A percentile compares a stretch with the other conserved stretches of the same genome.
These are phyloP conservation scores for Chaetomiaceae sp. DNA, from an alignment of 2,329 filamentous ascomycete species.

Conservation along the genomic window DNA sequence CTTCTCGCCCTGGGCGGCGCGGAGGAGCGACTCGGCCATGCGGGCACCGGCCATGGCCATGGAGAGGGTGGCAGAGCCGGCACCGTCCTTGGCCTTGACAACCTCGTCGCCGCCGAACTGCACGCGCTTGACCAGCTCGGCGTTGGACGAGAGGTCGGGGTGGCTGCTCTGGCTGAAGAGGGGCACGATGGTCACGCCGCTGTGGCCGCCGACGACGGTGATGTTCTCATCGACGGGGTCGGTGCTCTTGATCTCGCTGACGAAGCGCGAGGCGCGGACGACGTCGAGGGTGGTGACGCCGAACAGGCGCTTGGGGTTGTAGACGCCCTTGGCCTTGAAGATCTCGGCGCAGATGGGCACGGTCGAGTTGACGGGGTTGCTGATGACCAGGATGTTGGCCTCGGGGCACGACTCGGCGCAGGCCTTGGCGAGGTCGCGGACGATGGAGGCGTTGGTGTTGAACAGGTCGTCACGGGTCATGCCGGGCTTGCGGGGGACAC, in stretches of 20 bases:
- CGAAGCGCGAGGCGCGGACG: constrained; percentile 95
- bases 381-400: constrained; percentile 94
- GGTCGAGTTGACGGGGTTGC: constrained; percentile 99
- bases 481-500: constrained; percentile 97
- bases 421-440: constrained; percentile 96
- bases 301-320: constrained; percentile 99
- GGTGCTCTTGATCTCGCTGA: constrained; percentile 85
- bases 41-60: constrained; percentile 94
- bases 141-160: constrained; percentile 73
- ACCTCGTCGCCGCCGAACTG: constrained; percentile 99
- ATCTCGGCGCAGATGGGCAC: constrained; percentile 96
- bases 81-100: constrained; percentile 97
- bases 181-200: constrained; percentile 95
- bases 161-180: constrained; percentile 93
- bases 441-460: constrained; percentile 99
- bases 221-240: constrained; percentile 92
- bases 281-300: constrained; percentile 99
- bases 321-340: constrained; percentile 91
- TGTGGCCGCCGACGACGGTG: constrained; percentile 95
- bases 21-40: constrained; percentile 86
- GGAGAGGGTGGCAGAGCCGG: constrained; percentile 93
- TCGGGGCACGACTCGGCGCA: constrained; percentile 82
- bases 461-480: constrained; percentile 99
- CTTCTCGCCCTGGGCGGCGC: constrained; percentile 88
- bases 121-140: constrained; percentile 83